Conservation (phyloP, 345 rosid genomes). For the Brassica cretica region DNA sequence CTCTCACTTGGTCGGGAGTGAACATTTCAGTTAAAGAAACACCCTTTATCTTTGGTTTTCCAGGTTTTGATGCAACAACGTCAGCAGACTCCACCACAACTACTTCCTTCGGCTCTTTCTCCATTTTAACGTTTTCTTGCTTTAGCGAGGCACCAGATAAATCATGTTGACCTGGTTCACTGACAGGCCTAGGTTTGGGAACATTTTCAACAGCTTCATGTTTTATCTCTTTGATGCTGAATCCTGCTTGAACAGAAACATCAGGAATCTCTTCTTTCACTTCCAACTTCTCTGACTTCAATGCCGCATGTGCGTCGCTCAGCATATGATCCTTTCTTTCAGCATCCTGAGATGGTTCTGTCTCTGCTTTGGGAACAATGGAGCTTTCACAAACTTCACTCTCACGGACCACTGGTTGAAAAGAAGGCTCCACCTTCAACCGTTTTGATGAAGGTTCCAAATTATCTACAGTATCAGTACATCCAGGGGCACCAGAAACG, state of each 20-base stretch:
- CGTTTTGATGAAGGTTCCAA: conserved; percentile 77
- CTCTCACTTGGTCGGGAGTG: conserved; percentile 95
- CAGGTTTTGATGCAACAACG: conserved; percentile 61
- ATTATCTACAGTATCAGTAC: conserved; percentile 51
- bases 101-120: conserved; percentile 65
- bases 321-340: conserved; percentile 52
- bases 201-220: conserved; percentile 51
- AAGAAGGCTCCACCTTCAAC: conserved; percentile 70
- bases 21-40: conserved; percentile 92
- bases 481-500: conserved; percentile 45
- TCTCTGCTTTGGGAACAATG: conserved; percentile 42
- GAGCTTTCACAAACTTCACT: conserved; percentile 49
- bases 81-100: conserved; percentile 50
- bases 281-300: conserved; percentile 58
- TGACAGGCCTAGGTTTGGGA: conserved; percentile 46
- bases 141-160: conserved; percentile 41
- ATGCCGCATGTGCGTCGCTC: conserved; percentile 35
- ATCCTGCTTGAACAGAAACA: conserved; percentile 55
- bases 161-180: conserved; percentile 42
- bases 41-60: conserved; percentile 93
- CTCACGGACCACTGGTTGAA: conserved; percentile 46
- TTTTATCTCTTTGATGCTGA: conserved; percentile 45
- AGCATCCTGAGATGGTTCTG: conserved; percentile 44
- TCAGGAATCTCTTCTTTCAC: conserved; percentile 56
- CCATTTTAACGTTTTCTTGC: conserved; percentile 39